Evolutionary conservation across 2,329 filamentous ascomycete species (phyloP), one percentile per base, ranked within the genome.

Genomic region (Ascochyta pisi): DNA sequence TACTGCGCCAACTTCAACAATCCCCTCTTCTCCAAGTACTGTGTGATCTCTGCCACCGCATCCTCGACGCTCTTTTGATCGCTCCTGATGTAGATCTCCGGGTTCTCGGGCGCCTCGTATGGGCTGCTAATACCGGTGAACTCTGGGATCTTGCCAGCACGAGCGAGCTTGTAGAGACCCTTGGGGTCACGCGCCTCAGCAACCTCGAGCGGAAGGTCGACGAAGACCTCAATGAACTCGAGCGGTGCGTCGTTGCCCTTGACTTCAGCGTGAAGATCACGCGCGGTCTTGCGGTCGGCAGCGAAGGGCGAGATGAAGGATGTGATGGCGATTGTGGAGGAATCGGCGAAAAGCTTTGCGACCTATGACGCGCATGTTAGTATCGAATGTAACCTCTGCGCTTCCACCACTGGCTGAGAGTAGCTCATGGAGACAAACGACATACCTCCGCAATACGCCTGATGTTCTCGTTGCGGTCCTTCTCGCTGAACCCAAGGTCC

Each of bases 301-400:
- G 86, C 86, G 83, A 97, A 98, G 1, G 95, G 95, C 1, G 91
- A 96, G 82, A 99, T 99, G 83, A 99, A 99, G 58, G 90, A 95
- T 50, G 95, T 96, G 65, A 99, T 88, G 64, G 94, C 91, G 69
- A 98, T 86, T 54, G 89, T 90, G 62, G 90, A 87, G 49, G 87
- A 87, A 81, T 99, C 95, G 60, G 95, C 93, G 78, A 99, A 99
- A 63, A 99, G 87, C 79, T 96, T 96, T 59, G 95, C 92, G 38
- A 98, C 93, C 85, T 88, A 4, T 46, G n/a, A 43, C 29, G 16
- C 16, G 19, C 19, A 24, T 27, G 52, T 46, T 39, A 43, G 34
- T 12, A 33, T n/a, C 40, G 19, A 24, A 42, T 16, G 33, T 35
- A 16, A 9, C 33, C 33, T 35, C 33, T 35, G 33, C 6, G 33